Base-by-base conservation (phyloP, 1,284 basidiomycete species). In the Sanghuangporus sanghuang region DNA sequence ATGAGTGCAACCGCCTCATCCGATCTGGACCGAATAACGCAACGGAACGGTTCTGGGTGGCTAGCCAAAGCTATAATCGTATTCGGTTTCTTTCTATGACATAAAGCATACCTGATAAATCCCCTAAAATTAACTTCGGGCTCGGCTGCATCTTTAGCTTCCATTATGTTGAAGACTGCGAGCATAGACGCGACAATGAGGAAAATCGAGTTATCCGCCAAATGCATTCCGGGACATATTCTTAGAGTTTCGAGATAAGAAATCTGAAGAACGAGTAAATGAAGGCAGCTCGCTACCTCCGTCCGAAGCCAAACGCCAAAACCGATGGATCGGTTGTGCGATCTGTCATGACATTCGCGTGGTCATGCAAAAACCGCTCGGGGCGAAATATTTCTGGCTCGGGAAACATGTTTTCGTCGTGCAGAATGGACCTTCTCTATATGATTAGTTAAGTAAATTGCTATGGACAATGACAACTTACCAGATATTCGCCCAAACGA, bases 401-500 rank as follows among this genome's bases (percentile, higher is more conserved):
- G 2, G 58, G 36, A 46, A 63, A 69, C 12, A 23, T 53, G 3
- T 50, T 57, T 8, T 64, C 39, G 39, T 68, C 64, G 48, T 65
- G 67, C 18, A 68, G 56, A 9, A 69, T 67, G 11, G 62, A 54
- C 68, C 68, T 69, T 9, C 32, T 27, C 16, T 42, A 9, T n/a
- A 6, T 4, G 38, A 27, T 54, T 12, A 54, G 53, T 16, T 52
- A 23, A 12, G 27, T n/a, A 12, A 2, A 52, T 23, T 21, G 7
- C 8, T 52, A 8, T 11, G 12, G n/a, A 27, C 21, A 12, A 14
- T 2, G 27, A 11, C 6, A 35, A 57, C 64, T 6, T 55, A 72
- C 75, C 76, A 77, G 36, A 75, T 72, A 60, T 78, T 77, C 21
- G 73, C 70, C 71, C 72, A 74, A 2, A 77, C 68, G 3, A 73